These are phyloP conservation scores for Russula abietina DNA, from an alignment of 768 basidiomycete species.

Conservation along the genomic window DNA sequence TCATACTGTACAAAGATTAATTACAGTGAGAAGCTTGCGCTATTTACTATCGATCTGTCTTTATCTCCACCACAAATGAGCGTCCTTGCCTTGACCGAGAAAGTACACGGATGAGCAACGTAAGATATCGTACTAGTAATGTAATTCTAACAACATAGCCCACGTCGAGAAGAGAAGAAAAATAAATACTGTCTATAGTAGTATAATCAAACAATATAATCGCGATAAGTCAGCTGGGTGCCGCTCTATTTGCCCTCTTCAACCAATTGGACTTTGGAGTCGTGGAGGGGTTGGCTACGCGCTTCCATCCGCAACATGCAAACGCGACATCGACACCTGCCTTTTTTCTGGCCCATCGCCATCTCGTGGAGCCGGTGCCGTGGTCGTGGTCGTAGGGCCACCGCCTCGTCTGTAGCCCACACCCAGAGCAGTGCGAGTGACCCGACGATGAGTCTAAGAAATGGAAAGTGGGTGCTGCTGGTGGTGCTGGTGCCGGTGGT, in stretches of 20 bases:
- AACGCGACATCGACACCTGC: slow-evolving; percentile 19
- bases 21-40: not conserved
- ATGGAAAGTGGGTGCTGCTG: not conserved
- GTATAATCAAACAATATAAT: not conserved
- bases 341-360: not conserved
- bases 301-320: slow-evolving; percentile 17
- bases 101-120: not conserved
- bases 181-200: too few species aligned
- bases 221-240: not conserved
- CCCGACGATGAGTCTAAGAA: not conserved
- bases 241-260: not conserved
- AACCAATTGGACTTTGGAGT: not conserved
- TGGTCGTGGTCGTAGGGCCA: too few species aligned
- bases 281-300: slow-evolving; percentile 12
- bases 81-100: not conserved
- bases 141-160: too few species aligned
- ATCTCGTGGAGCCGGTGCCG: not conserved
- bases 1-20: not conserved
- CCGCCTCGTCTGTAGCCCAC: slow-evolving; percentile 2
- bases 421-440: slow-evolving; percentile 9
- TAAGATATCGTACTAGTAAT: not conserved
- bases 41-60: not conserved
- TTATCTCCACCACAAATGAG: not conserved
- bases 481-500: too few species aligned
- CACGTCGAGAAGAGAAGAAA: not conserved